Percentiles rank a stretch among this genome's conserved stretches.
phyloP scores from a whole-genome alignment of 2,329 filamentous ascomycete species.

The Alternaria gaisen region DNA sequence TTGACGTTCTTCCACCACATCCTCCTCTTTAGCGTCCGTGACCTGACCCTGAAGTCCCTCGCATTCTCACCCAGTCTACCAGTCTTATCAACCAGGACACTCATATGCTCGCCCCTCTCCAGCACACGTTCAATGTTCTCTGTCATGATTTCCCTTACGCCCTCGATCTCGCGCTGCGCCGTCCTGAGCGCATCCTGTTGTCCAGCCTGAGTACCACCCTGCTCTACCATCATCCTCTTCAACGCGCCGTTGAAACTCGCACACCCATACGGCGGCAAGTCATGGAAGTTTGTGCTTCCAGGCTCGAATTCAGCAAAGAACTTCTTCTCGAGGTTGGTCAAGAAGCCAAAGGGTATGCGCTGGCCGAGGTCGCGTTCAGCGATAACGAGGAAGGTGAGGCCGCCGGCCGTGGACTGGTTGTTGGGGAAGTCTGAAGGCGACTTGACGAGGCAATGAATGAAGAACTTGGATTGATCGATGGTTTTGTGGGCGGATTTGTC shows the following conservation, averaged over 20 bases:
- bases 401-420: constrained; percentile 69
- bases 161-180: constrained; percentile 89
- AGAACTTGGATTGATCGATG: constrained; percentile 88
- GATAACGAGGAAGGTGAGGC: constrained; percentile 91
- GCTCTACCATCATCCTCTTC: constrained; percentile 80
- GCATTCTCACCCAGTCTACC: constrained; percentile 88
- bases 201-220: constrained; percentile 75
- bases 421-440: constrained; percentile 72
- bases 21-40: constrained; percentile 82
- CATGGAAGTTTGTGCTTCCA: constrained; percentile 73
- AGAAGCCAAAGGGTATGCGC: constrained; percentile 90
- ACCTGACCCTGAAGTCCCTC: constrained; percentile 87
- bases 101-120: constrained; percentile 88
- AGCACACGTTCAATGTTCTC: constrained; percentile 91
- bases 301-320: constrained; percentile 79
- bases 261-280: constrained; percentile 88
- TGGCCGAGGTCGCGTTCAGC: constrained; percentile 82
- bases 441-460: constrained; percentile 95
- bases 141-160: constrained; percentile 91
- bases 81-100: constrained; percentile 95
- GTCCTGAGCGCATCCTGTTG: constrained; percentile 83
- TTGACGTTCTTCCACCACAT: constrained; percentile 99
- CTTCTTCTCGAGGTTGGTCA: constrained; percentile 87
- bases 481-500: constrained; percentile 83
- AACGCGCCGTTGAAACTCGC: constrained; percentile 85